Evolutionary conservation across 345 rosid species (phyloP), one percentile per base, ranked within the genome.

Genomic region (Lepidium aucheri): DNA sequence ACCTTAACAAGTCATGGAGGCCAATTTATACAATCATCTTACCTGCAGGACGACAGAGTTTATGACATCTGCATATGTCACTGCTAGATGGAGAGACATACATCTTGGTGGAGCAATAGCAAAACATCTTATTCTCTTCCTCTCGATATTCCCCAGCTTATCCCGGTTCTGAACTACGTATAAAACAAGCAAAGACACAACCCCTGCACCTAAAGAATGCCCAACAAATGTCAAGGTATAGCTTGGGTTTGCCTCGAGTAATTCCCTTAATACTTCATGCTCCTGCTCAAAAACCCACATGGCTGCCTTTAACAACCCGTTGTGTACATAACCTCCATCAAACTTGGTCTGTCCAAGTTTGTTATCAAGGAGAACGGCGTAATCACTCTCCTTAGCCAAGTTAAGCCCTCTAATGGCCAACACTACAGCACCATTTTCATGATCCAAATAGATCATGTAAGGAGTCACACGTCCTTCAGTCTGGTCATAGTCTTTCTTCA

Each of bases 31-130:
- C 34, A 18, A 43, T 28, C 46, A 44, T 32, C 60, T 35, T 82
- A 88, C 97, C 97, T 88, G 98, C 49, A 90, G 88, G 70, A 90
- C 96, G 11, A 93, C 60, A 51, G 97, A 86, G 50, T 88, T 86
- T 58, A 90, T 90, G 59, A 90, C 75, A 80, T 93, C 97, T 8
- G 91, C 89, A 76, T 86, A 93, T 66, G 94, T 83, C 49, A 93
- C 94, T 0, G 97, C 98, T 81, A 93, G 74, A 77, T 93, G 91
- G 65, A 93, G 82, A 15, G 96, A 90, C 84, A 87, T 75, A 64
- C 98, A 93, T 71, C 97, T 82, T 7, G 89, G 78, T 75, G 99
- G 96, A 77, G 99, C 99, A 69, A 90, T 60, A 24, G 92, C 90
- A 67, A 81, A 90, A 76, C 99, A 88, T 79, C 92, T 80, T 10